phyloP scores from a whole-genome alignment of 2,329 filamentous ascomycete species.

The Fusarium beomiforme region DNA sequence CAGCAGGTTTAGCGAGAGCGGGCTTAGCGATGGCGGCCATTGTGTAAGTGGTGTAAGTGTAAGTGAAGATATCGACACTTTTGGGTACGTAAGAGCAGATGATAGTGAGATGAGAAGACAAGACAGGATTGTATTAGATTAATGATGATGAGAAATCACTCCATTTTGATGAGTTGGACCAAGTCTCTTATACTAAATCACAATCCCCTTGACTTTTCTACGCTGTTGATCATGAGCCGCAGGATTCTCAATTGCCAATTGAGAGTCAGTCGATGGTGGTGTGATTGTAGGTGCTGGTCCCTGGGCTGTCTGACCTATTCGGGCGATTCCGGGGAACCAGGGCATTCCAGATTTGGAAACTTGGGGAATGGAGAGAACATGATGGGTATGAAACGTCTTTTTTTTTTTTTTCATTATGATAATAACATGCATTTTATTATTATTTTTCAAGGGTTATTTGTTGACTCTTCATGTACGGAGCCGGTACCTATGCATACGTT shows the following conservation, averaged over 20 bases:
- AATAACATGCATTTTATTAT: not conserved
- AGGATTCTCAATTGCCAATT: slow-evolving; percentile 22
- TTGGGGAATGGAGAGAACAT: not conserved
- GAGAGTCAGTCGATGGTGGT: slow-evolving; percentile 39
- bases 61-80: slow-evolving; percentile 17
- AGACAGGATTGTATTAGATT: not conserved
- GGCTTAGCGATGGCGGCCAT: slow-evolving; percentile 29
- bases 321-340: slow-evolving; percentile 34
- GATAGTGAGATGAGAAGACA: not conserved
- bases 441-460: not conserved
- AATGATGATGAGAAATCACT: slow-evolving; percentile 19
- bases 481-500: too few relatives aligned
- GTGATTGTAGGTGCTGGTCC: slow-evolving; percentile 28
- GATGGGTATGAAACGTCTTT: not conserved
- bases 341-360: slow-evolving; percentile 4
- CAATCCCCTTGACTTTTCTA: not conserved
- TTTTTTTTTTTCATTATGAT: not conserved
- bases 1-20: slow-evolving; percentile 17
- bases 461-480: slow-evolving; percentile 4
- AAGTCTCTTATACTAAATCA: slow-evolving; percentile 26
- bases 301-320: slow-evolving; percentile 38
- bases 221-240: slow-evolving; percentile 12
- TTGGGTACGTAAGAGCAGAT: not conserved
- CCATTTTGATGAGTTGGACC: slow-evolving; percentile 12
- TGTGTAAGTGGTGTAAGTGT: slow-evolving; percentile 23